Base-by-base conservation (phyloP, 352 stramenopile genomes). In the Phytopythium vexans region DNA sequence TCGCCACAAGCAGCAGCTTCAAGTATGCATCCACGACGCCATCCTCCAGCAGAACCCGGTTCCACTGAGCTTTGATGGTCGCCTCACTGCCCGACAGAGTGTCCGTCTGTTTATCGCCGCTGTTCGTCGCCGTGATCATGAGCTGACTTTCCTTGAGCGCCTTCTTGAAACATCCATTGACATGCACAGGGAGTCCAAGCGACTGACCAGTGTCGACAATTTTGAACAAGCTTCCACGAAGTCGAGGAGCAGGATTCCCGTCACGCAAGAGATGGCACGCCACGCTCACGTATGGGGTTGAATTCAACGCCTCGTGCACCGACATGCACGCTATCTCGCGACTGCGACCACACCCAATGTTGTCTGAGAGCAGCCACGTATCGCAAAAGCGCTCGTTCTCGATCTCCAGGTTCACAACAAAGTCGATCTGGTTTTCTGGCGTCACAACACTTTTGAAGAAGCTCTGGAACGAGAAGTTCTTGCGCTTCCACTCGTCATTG, bases 131-230 rank as follows among this genome's bases (percentile, higher is more conserved):
- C 33, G 36, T 60, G 12, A 86, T 48, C 2, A 64, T 41, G 15
- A 86, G 51, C 6, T 69, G 39, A 27, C 68, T 86, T 44, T 86
- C 67, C 41, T 68, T 75, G 12, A 78, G 59, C 11, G 71, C 52
- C 27, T 77, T 89, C 53, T 89, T 91, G 54, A 92, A 92, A 39
- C 75, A 88, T 1, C 77, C 82, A 58, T 89, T 89, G 41, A 92
- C 70, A 35, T 92, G 82, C 27, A 92, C 50, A 1, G 79, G 82
- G 21, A 92, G 51, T 0, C 77, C 79, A 15, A 77, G 72, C 8
- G 58, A 34, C 52, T 85, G 68, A 6, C 55, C 50, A 1, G 72
- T 87, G 32, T 79, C 59, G 16, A 86, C 61, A 52, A 78, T 79
- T 14, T 85, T 78, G 58, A 72, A 90, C 41, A 92, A 37, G 33